Base-by-base conservation (phyloP, 495 filamentous ascomycete species). In the Xylaria bambusicola region DNA sequence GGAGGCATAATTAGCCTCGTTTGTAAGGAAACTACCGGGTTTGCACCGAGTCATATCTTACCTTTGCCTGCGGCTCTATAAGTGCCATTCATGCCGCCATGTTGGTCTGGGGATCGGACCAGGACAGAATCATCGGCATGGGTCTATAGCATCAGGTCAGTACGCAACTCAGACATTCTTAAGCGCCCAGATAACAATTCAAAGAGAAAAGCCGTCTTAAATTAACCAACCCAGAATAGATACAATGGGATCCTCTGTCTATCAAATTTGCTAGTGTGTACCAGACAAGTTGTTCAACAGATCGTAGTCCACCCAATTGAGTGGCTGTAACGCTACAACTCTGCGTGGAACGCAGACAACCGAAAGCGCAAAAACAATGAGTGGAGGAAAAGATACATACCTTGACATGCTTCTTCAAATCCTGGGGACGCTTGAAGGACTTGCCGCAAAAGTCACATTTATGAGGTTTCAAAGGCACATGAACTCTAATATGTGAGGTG, bases 331-430 rank as follows among this genome's bases (percentile, higher is more conserved):
- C n/a, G n/a, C n/a, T n/a, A n/a, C n/a, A n/a, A n/a, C n/a, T n/a
- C n/a, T n/a, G n/a, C n/a, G n/a, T n/a, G n/a, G n/a, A n/a, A n/a
- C n/a, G n/a, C n/a, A n/a, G n/a, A n/a, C n/a, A n/a, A n/a, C n/a
- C n/a, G n/a, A n/a, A n/a, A n/a, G n/a, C n/a, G n/a, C n/a, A n/a
- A n/a, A n/a, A n/a, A n/a, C n/a, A n/a, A n/a, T n/a, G n/a, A n/a
- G n/a, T n/a, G n/a, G n/a, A n/a, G n/a, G n/a, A n/a, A 33, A 10
- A 10, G 21, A 49, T 20, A 56, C 75, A 47, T 71, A 81, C 77
- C 79, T 98, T 98, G 72, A 98, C 93, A 74, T 99, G 95, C 79
- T 99, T 99, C 84, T 98, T 98, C 61, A 99, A 71, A 78, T 99
- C 95, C 75, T 99, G 94, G 24, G 95, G 95, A 15, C 95, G 90